Base-by-base conservation (phyloP, 495 filamentous ascomycete genomes). In the Annulohypoxylon moriforme region DNA sequence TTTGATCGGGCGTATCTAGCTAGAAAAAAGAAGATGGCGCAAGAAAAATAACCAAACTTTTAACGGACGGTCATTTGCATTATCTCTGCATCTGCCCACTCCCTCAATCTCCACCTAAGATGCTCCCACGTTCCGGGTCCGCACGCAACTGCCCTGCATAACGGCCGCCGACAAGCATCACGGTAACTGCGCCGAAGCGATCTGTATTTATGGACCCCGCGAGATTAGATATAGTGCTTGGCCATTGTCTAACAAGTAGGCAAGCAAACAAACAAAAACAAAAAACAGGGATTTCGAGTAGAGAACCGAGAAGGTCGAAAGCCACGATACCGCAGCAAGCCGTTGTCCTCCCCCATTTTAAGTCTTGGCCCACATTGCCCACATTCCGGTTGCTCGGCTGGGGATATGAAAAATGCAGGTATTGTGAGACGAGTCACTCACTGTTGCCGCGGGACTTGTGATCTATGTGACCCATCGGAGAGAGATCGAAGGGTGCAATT, bases 301-400 rank as follows among this genome's bases (percentile, higher is more conserved):
- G 52, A 59, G 63, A 33, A 64, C 25, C 25, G 53, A 46, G 36
- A 57, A 7, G 52, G 34, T 34, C 20, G 34, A 63, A 44, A 55
- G 29, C 66, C 59, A 72, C 60, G 69, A 72, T 68, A 65, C 60
- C 59, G 64, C 60, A 68, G 64, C 64, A 57, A 68, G 69, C 69
- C 69, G 69, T 60, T 60, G 27, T 64, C 44, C 52, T 64, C 42
- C 49, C 52, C 50, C 16, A 57, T 66, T 40, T 29, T 22, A 61
- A 40, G 49, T 59, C 67, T 69, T 64, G 59, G 67, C 67, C 42
- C 22, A n/a, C 42, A 36, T 24, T 34, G 11, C 36, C 42, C 36
- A 9, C 42, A 36, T 24, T 46, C 57, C 38, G 31, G 29, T 34
- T 62, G 8, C n/a, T 57, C 61, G 49, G 60, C 42, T 18, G 47